Evolutionary conservation across 2,329 filamentous ascomycete genomes (phyloP).

Genomic region (Colletotrichum eleusines): DNA sequence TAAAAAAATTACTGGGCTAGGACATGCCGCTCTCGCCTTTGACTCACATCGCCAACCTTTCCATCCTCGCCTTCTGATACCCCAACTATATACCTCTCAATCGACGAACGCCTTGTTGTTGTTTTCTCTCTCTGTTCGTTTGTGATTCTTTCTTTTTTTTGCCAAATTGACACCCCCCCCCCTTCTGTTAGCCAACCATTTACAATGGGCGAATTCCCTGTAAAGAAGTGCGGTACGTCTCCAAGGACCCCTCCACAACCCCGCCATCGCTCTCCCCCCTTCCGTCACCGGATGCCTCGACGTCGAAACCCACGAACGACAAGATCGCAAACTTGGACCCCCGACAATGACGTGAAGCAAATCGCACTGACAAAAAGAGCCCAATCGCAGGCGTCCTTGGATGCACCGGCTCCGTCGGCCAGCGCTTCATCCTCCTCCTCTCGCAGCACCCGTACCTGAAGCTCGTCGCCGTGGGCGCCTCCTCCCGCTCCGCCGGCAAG

Average conservation of each 20-base stretch:
- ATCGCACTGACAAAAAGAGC: constrained; percentile 1
- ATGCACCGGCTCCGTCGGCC: constrained; percentile 93
- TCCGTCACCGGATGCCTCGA: constrained; percentile 28
- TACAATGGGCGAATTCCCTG: constrained; percentile 58
- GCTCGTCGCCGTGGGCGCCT: constrained; percentile 90
- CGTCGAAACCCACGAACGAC: not conserved
- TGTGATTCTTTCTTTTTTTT: not conserved
- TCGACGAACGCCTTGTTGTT: not conserved
- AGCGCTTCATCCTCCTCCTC: constrained; percentile 94
- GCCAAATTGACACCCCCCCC: constrained; percentile 24
- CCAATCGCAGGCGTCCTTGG: constrained; percentile 76
- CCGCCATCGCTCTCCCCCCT: constrained; percentile 25
- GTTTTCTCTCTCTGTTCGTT: not conserved
- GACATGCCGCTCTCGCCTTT: constrained; percentile 34
- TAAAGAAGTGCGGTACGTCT: constrained; percentile 69
- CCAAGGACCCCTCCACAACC: constrained; percentile 35
- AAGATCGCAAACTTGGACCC: constrained; percentile 11
- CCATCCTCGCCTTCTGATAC: constrained; percentile 11
- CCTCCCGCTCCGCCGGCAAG: constrained; percentile 89
- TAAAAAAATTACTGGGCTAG: constrained; percentile 32
- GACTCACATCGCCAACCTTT: constrained; percentile 38
- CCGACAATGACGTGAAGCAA: constrained; percentile 7
- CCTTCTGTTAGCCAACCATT: not conserved
- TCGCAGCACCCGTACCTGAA: constrained; percentile 88
- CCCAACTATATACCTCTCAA: constrained; percentile 3